phyloP scores from a whole-genome alignment of 1,139 yeast genomes.

The Sugiyamaella pinicola region DNA sequence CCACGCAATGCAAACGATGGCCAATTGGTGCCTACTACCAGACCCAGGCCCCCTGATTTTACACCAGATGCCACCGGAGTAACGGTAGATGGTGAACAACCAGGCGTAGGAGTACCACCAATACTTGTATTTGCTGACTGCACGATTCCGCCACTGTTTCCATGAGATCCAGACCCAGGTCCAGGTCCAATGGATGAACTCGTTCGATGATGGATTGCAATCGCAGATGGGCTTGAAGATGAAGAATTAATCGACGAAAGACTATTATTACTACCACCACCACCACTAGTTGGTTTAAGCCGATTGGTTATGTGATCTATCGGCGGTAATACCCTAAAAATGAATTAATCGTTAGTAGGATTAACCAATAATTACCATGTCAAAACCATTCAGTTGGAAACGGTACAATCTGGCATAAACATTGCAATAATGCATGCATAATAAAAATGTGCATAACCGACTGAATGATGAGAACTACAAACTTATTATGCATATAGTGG shows the following conservation, averaged over 20 bases:
- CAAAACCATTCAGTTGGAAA: background rate
- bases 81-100: background rate
- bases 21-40: conserved; percentile 5
- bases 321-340: conserved; percentile 19
- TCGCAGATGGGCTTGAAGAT: conserved; percentile 16
- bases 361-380: background rate
- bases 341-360: background rate
- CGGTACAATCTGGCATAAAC: background rate
- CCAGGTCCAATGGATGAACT: background rate
- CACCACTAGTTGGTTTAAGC: conserved; percentile 12
- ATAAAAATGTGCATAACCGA: background rate
- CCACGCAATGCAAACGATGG: background rate
- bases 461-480: background rate
- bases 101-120: background rate
- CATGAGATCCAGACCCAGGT: conserved; percentile 11
- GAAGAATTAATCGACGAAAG: conserved; percentile 2
- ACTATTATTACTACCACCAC: no score
- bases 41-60: background rate
- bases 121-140: background rate
- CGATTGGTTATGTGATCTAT: conserved; percentile 23
- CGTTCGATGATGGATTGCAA: conserved; percentile 11
- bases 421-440: background rate
- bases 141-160: background rate
- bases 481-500: background rate
- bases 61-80: background rate